Base-by-base conservation (phyloP, 2,329 filamentous ascomycete species). In the Cercospora brassicicola region DNA sequence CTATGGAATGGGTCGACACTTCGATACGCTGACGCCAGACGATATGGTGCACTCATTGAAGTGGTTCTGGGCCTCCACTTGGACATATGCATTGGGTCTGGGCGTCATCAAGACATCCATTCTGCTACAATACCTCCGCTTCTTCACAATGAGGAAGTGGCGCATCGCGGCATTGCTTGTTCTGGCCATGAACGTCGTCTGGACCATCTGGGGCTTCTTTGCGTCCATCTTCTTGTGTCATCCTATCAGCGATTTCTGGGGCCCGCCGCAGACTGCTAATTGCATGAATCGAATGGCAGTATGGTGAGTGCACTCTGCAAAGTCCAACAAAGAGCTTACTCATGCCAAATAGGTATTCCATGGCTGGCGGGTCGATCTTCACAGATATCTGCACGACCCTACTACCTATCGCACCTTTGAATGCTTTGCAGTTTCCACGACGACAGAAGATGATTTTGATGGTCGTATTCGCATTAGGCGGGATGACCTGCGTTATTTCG, bases 381-480 rank as follows among this genome's bases (percentile, higher is more conserved):
- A 77, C 53, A 13, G 77, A 78, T 57, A 39, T 79, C 10, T 67
- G 72, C 56, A 74, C 77, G 36, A 72, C 75, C n/a, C 33, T 76
- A 2, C 64, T 78, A 8, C 77, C 77, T 0, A 73, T 79, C 60
- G 75, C 75, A 5, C 73, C 76, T 3, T 62, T 79, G 15, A 73
- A 68, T 13, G 67, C 62, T 0, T 66, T 79, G 15, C 72, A 74
- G 7, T 67, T 79, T 18, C 66, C 71, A 2, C 72, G 59, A 56
- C 73, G 67, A 28, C 75, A 77, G 57, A 77, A 76, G 66, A 42
- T 62, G 39, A 64, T 74, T 10, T 65, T 79, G 20, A 76, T 76
- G 66, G 72, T 71, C 9, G 70, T 78, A 2, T 79, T 79, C 60
- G 75, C 74, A 3, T 66, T 78, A 11, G 77, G 76, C 18, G 72